Conservation (phyloP, 176 grass and related monocot species). For the Oropetium thomaeum region DNA sequence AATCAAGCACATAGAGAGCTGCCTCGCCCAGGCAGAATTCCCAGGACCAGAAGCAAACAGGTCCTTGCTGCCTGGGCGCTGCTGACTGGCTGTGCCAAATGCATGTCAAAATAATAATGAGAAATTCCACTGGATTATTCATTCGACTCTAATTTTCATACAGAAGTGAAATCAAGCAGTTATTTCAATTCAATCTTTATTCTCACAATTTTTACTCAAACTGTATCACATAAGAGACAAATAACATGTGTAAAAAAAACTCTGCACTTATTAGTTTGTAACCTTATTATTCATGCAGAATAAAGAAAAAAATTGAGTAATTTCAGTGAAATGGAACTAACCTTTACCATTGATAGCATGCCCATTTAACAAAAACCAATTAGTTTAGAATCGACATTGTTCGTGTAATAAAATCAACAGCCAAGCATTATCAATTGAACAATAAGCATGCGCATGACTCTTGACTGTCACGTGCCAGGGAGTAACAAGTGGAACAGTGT, state of each 20-base stretch:
- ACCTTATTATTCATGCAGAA: too few relatives aligned
- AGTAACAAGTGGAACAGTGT: background rate
- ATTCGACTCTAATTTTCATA: background rate
- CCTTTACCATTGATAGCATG: too few relatives aligned
- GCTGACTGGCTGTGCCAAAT: too few relatives aligned
- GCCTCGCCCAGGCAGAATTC: too few relatives aligned
- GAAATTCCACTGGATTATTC: background rate
- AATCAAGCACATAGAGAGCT: too few relatives aligned
- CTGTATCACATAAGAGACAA: background rate
- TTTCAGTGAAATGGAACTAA: too few relatives aligned
- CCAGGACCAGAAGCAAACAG: too few relatives aligned
- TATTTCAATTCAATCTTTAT: background rate
- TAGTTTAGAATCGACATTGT: background rate
- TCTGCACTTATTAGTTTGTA: background rate
- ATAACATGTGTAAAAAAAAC: background rate
- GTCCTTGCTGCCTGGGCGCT: too few relatives aligned
- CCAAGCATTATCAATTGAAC: background rate
- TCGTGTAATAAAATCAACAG: background rate
- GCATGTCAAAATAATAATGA: too few relatives aligned
- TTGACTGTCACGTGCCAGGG: background rate
- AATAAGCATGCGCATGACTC: background rate
- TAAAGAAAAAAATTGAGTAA: too few relatives aligned
- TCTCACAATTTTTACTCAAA: background rate
- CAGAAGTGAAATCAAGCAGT: background rate
- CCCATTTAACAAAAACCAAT: background rate